Percentiles rank a stretch among this genome's conserved stretches.
Conservation (phyloP, 495 filamentous ascomycete species). For the Tetracladium marchalianum region DNA sequence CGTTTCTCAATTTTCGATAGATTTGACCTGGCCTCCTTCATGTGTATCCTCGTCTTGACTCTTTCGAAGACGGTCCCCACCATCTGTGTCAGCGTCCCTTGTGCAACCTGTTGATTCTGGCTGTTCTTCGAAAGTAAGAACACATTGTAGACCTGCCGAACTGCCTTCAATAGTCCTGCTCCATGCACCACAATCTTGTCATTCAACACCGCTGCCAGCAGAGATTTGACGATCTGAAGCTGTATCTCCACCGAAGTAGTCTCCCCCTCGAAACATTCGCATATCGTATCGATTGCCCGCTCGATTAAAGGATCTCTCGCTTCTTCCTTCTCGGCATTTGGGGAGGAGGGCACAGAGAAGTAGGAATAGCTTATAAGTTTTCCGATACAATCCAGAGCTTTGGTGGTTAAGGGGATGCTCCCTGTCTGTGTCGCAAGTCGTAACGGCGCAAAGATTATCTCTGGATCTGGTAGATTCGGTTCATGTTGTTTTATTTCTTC, state of each 20-base stretch:
- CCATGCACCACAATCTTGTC: constrained; percentile 98
- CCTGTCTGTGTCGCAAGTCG: constrained; percentile 76
- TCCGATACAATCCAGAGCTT: constrained; percentile 92
- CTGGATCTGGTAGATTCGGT: constrained; percentile 64
- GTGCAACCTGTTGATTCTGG: constrained; percentile 90
- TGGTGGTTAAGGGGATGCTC: constrained; percentile 76
- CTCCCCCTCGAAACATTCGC: constrained; percentile 97
- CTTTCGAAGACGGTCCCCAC: constrained; percentile 95
- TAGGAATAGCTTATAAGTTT: constrained; percentile 98
- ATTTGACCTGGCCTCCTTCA: constrained; percentile 64
- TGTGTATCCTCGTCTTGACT: constrained; percentile 74
- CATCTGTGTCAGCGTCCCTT: constrained; percentile 97
- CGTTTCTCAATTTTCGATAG: constrained; percentile 35
- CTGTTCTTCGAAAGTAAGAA: constrained; percentile 88
- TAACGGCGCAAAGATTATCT: constrained; percentile 83
- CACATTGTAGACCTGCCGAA: constrained; percentile 97
- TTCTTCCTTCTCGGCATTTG: constrained; percentile 37
- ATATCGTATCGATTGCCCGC: constrained; percentile 96
- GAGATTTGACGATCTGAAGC: constrained; percentile 93
- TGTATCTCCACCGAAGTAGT: constrained; percentile 83
- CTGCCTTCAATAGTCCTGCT: constrained; percentile 92
- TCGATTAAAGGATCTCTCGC: constrained; percentile 69
- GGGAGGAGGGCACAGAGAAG: constrained; percentile 67
- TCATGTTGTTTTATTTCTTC: constrained; percentile 71
- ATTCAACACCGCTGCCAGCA: constrained; percentile 90